Evolutionary conservation across 2,329 filamentous ascomycete genomes (phyloP).

Genomic region (Eutypella sp.): DNA sequence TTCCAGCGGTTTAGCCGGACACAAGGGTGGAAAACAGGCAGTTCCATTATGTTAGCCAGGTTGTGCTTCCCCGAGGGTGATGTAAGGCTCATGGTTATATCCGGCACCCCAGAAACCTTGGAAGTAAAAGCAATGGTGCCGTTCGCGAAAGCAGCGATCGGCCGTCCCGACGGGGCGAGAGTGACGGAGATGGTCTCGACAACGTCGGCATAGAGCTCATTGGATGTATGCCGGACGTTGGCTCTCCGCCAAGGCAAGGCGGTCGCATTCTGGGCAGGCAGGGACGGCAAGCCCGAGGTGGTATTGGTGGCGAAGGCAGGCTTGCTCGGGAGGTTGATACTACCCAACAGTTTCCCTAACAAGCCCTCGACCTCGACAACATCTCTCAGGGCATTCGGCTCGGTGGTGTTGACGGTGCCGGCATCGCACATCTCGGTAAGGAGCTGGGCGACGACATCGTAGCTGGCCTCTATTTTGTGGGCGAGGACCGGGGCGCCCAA

Average conservation of each 20-base stretch:
- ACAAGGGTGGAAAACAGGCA: conserved; percentile 95
- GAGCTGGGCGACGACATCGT: conserved; percentile 90
- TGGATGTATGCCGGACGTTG: conserved; percentile 92
- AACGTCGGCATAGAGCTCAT: conserved; percentile 94
- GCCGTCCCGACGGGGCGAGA: conserved; percentile 82
- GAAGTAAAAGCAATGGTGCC: conserved; percentile 92
- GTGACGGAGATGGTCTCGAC: conserved; percentile 86
- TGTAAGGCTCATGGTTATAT: conserved; percentile 76
- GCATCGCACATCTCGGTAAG: conserved; percentile 96
- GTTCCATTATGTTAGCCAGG: conserved; percentile 68
- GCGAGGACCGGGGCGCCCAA: conserved; percentile 81
- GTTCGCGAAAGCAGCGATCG: conserved; percentile 80
- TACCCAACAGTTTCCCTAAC: conserved; percentile 82
- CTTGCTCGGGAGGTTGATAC: conserved; percentile 70
- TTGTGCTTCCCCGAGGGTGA: conserved; percentile 77
- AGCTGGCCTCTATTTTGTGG: conserved; percentile 80
- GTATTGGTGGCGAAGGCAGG: conserved; percentile 36
- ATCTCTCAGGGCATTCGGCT: conserved; percentile 87
- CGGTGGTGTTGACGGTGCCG: conserved; percentile 82
- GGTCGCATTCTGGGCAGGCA: conserved; percentile 42
- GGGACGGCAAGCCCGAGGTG: conserved; percentile 33
- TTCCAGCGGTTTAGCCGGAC: conserved; percentile 88
- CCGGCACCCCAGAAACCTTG: conserved; percentile 91
- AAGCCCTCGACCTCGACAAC: conserved; percentile 87
- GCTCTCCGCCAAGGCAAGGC: conserved; percentile 81